Percentiles rank a stretch among this genome's conserved stretches.
phyloP scores from a whole-genome alignment of 768 basidiomycete species.

The Agrocybe pediades region DNA sequence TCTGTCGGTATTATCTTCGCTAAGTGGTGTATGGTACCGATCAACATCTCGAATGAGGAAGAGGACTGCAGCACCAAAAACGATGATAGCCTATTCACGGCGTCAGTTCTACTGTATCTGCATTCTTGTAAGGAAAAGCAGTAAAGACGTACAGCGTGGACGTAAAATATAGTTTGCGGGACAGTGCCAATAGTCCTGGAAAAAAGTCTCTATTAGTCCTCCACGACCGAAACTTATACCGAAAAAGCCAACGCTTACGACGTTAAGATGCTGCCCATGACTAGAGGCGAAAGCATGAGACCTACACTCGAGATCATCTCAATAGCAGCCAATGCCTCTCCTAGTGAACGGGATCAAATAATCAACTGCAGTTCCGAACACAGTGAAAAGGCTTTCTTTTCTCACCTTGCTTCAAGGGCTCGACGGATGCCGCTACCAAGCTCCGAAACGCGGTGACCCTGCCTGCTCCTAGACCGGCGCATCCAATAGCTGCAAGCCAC shows the following conservation, averaged over 20 bases:
- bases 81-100: slow-evolving; percentile 5
- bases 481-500: slow-evolving; percentile 5
- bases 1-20: background rate
- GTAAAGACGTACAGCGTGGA: slow-evolving; percentile 7
- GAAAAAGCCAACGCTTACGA: background rate
- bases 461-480: slow-evolving; percentile 11
- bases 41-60: background rate
- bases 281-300: slow-evolving; percentile 7
- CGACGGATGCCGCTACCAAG: slow-evolving; percentile 11
- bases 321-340: slow-evolving; percentile 12
- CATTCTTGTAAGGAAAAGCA: background rate
- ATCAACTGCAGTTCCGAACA: background rate
- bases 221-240: background rate
- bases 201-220: background rate
- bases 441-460: slow-evolving; percentile 8
- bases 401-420: slow-evolving; percentile 14
- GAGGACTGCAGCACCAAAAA: background rate
- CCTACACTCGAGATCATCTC: slow-evolving; percentile 9
- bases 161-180: slow-evolving; percentile 10
- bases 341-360: background rate
- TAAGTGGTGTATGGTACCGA: background rate
- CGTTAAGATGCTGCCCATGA: slow-evolving; percentile 12
- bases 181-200: slow-evolving; percentile 6
- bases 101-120: background rate
- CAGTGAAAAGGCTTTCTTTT: too few species aligned